Base-by-base conservation (phyloP, 805 yeast genomes). In the Ogataea nakhonphanomensis region DNA sequence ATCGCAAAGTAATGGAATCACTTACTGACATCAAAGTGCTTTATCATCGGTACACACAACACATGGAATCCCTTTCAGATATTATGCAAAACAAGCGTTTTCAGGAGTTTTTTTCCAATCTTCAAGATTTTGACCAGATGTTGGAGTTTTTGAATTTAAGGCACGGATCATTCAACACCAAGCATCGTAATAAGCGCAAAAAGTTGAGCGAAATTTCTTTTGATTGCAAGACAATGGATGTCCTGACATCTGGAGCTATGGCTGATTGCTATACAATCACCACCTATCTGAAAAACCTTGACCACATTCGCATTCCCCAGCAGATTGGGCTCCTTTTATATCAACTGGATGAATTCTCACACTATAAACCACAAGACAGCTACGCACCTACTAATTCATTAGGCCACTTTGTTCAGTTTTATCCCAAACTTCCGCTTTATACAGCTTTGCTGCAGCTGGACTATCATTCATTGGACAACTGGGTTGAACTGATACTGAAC, bases 311-410 rank as follows among this genome's bases (percentile, higher is more conserved):
- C 15, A 13, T 44, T 2, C 51, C 55, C 1, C 33, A n/a, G 1
- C 55, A 54, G 28, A 21, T 53, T 9, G 55, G 55, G 4, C 30
- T 50, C 0, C 30, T 53, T 11, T 15, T 54, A 3, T 41, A 33
- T 14, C 47, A 45, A 14, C 33, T 50, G 2, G 37, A 44, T 27
- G 47, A 49, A 3, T 10, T 41, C 8, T 30, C 44, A 1, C 22
- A 14, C 8, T 12, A 20, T 10, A 24, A 28, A 13, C 9, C 10
- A n/a, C 20, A 31, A 15, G 8, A 40, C 9, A 26, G 25, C 22
- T 49, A 39, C 11, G 25, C 30, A 11, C 4, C 37, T 3, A 9
- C 15, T 23, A 33, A 38, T 4, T 25, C 40, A 3, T 12, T 50
- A 8, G 46, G 43, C 1, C 23, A 26, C 4, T 33, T 43, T n/a